Percentiles rank a stretch among this genome's conserved stretches.
These are phyloP conservation scores for Mucor irregularis DNA, from an alignment of 371 early-diverging fungal species.

Conservation along the genomic window DNA sequence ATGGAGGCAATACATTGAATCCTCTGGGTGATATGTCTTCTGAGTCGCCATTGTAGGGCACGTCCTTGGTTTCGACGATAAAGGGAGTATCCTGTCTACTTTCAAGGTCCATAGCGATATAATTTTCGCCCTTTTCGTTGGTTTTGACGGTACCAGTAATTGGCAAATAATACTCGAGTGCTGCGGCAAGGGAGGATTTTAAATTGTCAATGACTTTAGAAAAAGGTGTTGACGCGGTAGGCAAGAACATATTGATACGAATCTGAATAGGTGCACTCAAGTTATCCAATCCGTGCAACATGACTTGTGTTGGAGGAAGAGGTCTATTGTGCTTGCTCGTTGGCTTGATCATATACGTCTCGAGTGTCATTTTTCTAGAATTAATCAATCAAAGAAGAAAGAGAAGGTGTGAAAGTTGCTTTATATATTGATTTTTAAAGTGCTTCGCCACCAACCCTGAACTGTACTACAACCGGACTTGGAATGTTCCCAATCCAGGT, in stretches of 20 bases:
- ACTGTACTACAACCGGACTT: too few species aligned
- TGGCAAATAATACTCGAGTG: conserved; percentile 43
- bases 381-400: too few species aligned
- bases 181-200: conserved; percentile 38
- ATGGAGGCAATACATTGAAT: conserved; percentile 19
- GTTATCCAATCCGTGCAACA: conserved; percentile 36
- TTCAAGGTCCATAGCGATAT: conserved; percentile 21
- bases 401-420: too few species aligned
- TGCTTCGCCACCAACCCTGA: too few species aligned
- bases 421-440: too few species aligned
- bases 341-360: conserved; percentile 29
- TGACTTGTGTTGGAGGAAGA: conserved; percentile 24
- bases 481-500: too few species aligned
- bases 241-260: conserved; percentile 42
- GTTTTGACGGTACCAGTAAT: conserved; percentile 28
- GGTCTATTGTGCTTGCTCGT: conserved; percentile 36
- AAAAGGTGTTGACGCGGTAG: not conserved
- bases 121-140: conserved; percentile 22
- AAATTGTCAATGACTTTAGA: conserved; percentile 26
- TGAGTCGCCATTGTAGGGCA: conserved; percentile 27
- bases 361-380: conserved; percentile 30
- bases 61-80: conserved; percentile 36
- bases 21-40: conserved; percentile 35
- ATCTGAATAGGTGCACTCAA: conserved; percentile 38
- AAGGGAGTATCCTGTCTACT: conserved; percentile 33